Evolutionary conservation across 192 early-diverging fungal genomes (phyloP).

Genomic region (Coemansia pectinata): DNA sequence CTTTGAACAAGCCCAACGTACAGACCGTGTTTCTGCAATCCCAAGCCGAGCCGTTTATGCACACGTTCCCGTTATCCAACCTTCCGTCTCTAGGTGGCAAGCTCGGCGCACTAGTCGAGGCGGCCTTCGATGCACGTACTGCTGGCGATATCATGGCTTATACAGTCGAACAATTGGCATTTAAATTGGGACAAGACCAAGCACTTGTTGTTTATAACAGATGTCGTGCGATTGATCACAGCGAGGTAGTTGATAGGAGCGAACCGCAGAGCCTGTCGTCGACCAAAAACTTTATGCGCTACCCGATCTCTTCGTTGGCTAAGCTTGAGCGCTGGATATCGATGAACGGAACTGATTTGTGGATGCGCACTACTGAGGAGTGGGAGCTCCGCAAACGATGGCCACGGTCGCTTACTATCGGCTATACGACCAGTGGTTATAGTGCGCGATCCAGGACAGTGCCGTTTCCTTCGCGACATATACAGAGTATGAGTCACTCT

Average conservation of each 20-base stretch:
- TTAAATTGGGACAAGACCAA: conserved; percentile 31
- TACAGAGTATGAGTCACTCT: conserved; percentile 14
- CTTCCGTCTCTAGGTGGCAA: conserved; percentile 89
- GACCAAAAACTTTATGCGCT: conserved; percentile 41
- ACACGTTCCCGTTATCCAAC: conserved; percentile 65
- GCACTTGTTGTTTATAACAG: conserved; percentile 33
- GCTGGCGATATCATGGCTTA: conserved; percentile 39
- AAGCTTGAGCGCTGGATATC: conserved; percentile 42
- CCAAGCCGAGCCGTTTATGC: conserved; percentile 63
- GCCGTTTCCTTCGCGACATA: conserved; percentile 33
- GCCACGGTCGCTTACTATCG: conserved; percentile 38
- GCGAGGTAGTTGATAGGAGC: conserved; percentile 31
- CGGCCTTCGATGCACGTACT: conserved; percentile 54
- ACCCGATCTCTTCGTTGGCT: conserved; percentile 15
- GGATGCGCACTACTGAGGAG: conserved; percentile 49
- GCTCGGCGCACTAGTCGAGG: conserved; percentile 71
- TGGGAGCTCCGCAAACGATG: conserved; percentile 47
- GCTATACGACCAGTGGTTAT: conserved; percentile 16
- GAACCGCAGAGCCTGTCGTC: conserved; percentile 38
- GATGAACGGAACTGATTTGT: conserved; percentile 49
- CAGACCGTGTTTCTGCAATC: conserved; percentile 71
- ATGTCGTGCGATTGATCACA: conserved; percentile 53
- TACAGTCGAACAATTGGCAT: conserved; percentile 35
- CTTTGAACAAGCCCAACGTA: conserved; percentile 78
- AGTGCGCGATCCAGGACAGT: conserved; percentile 22